Evolutionary conservation across 371 early-diverging fungal species (phyloP).

Genomic region (Coemansia sp.): DNA sequence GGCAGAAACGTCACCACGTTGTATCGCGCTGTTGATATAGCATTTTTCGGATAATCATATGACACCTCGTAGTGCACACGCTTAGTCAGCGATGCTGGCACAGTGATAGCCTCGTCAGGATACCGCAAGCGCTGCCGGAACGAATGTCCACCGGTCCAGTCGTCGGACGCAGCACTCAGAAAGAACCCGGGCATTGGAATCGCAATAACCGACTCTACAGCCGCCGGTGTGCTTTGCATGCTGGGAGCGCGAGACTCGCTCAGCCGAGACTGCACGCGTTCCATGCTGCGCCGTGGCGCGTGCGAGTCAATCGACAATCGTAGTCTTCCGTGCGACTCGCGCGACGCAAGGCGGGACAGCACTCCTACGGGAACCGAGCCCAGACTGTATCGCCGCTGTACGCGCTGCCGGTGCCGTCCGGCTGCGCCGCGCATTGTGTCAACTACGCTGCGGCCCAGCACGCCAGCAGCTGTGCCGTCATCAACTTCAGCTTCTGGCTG

Average conservation of each 20-base stretch:
- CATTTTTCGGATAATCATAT: conserved; percentile 53
- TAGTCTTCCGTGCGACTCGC: conserved; percentile 10
- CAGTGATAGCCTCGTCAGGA: conserved; percentile 43
- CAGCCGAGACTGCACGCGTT: background rate
- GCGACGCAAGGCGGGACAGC: conserved; percentile 34
- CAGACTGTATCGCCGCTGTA: conserved; percentile 40
- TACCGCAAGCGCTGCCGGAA: conserved; percentile 49
- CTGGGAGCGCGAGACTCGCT: background rate
- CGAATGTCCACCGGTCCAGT: conserved; percentile 53
- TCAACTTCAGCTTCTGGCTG: conserved; percentile 11
- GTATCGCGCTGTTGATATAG: conserved; percentile 62
- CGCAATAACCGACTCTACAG: conserved; percentile 35
- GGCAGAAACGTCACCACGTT: conserved; percentile 92
- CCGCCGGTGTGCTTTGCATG: conserved; percentile 1
- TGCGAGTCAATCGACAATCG: conserved; percentile 13
- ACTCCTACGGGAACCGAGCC: conserved; percentile 28
- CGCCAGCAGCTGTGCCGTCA: conserved; percentile 20
- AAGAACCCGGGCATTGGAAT: conserved; percentile 53
- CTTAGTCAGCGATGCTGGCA: conserved; percentile 53
- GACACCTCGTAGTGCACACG: conserved; percentile 54
- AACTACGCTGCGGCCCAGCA: conserved; percentile 34
- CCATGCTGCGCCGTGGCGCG: conserved; percentile 7
- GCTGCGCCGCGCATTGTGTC: conserved; percentile 20
- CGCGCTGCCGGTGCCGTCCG: conserved; percentile 3
- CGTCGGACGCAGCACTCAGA: conserved; percentile 45